A percentile compares a stretch with the other conserved stretches of the same genome.
These are phyloP conservation scores for Aspergillus sp. DNA, from an alignment of 2,329 filamentous ascomycete species.

Conservation along the genomic window DNA sequence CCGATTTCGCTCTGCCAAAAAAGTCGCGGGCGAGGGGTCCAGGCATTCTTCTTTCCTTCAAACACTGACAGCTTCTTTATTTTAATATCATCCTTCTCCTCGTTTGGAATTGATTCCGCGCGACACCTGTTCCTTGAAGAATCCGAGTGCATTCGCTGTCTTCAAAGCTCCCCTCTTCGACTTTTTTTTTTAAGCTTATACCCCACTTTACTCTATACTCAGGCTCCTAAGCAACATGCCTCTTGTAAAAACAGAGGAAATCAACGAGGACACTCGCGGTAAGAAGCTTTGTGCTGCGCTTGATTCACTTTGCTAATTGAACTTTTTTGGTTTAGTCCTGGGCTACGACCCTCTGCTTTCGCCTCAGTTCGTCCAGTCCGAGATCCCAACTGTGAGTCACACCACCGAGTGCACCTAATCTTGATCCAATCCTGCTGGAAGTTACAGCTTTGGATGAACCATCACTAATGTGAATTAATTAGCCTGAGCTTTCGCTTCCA, in stretches of 20 bases:
- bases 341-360: constrained; percentile 93
- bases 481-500: constrained; percentile 42
- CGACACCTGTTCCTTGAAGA: background rate
- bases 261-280: constrained; percentile 49
- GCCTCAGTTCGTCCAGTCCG: constrained; percentile 79
- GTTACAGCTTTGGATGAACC: constrained; percentile 40
- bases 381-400: constrained; percentile 69
- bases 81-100: background rate
- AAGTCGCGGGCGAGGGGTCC: background rate
- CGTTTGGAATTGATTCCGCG: background rate
- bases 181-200: background rate
- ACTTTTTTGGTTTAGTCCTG: constrained; percentile 63
- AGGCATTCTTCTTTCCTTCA: background rate
- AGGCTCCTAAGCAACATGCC: constrained; percentile 34
- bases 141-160: background rate
- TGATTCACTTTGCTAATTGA: background rate
- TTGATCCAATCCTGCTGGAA: background rate
- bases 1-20: constrained; percentile 9
- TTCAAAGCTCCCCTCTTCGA: constrained; percentile 1
- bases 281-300: constrained; percentile 19
- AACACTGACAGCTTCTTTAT: background rate
- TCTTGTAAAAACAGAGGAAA: constrained; percentile 40
- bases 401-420: constrained; percentile 32
- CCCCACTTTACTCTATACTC: background rate
- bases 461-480: constrained; percentile 46